Base-by-base conservation (phyloP, 2,329 filamentous ascomycete genomes). In the Colletotrichum sp. region DNA sequence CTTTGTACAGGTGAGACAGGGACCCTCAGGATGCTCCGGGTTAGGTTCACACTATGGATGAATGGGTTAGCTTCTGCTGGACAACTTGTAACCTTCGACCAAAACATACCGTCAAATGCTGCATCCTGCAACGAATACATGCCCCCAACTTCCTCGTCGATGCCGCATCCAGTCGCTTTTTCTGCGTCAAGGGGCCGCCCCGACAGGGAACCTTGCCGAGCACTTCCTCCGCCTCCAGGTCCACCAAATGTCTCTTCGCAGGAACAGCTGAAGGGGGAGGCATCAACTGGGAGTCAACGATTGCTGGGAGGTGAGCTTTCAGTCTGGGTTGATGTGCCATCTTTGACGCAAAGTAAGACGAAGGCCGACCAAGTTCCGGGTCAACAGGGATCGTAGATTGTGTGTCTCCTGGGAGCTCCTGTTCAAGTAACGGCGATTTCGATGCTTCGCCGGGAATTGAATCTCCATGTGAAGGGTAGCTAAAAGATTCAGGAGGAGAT, bases 61-160 rank as follows among this genome's bases (percentile, higher is more conserved):
- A 5, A 34, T 12, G 16, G 2, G 12, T 55, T 21, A 64, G 28
- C 55, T 18, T 16, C 12, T 16, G 16, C 34, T 12, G 10, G 7
- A 36, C 26, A 15, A 64, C 68, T 18, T 2, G 2, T 6, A 13
- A 39, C 12, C 12, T 63, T 28, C 21, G 44, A 68, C 10, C 36
- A 63, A 82, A n/a, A 32, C 87, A 78, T 83, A 88, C 88, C 26
- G 84, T 82, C 66, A 87, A 82, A 18, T 86, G 86, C 77, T 89
- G 87, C 72, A 85, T 85, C 39, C 85, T 84, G 77, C 87, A 89
- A 15, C 87, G 83, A 18, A 88, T 79, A 66, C 88, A 89, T 1
- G 87, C 87, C 32, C 83, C 84, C 21, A 81, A 78, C 13, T 78
- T 81, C 15, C 86, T 82, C 3, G 85, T 86, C 16, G 81, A 80